Evolutionary conservation across 352 stramenopile genomes (phyloP), one percentile per base, ranked within the genome.

Genomic region (Bremia lactucae): DNA sequence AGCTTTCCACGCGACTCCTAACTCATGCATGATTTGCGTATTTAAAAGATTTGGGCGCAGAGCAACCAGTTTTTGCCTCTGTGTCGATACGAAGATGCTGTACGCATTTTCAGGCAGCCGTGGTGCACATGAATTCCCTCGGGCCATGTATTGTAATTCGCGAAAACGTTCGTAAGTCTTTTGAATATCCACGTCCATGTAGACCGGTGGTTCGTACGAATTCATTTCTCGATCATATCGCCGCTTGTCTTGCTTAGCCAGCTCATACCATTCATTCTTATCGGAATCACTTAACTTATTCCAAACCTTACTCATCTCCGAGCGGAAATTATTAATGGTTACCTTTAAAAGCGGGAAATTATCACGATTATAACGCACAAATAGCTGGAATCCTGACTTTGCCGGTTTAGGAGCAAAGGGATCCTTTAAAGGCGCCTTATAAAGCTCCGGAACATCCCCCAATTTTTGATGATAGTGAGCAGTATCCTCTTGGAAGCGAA

Each of bases 371-470:
- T 76, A 61, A 18, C 47, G 59, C 41, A 86, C 55, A 36, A 86
- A 83, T 13, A 80, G 49, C 31, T 83, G 70, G 25, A 86, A 86
- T 15, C 50, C 68, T n/a, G 67, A 70, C 38, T 67, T 66, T 3
- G 70, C 58, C 4, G 52, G 38, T 33, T 72, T 66, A 6, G 60
- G 65, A 1, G 63, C 59, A 19, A 59, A 67, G 5, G 68, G 54
- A 29, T 78, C 59, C 51, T 67, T 71, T 14, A 64, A 31, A 0
- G 46, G 37, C 3, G 31, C 23, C 11, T 52, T 45, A 6, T 7
- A 26, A 10, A 10, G 35, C 34, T 45, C 40, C 8, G 35, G 22
- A 0, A 59, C 39, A n/a, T 36, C 36, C 14, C 5, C 2, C 9
- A 62, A 14, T 3, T 39, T 36, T 15, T 65, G 57, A 25, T 59